Base-by-base conservation (phyloP, 2,329 filamentous ascomycete genomes). In the Xylaria polymorpha region DNA sequence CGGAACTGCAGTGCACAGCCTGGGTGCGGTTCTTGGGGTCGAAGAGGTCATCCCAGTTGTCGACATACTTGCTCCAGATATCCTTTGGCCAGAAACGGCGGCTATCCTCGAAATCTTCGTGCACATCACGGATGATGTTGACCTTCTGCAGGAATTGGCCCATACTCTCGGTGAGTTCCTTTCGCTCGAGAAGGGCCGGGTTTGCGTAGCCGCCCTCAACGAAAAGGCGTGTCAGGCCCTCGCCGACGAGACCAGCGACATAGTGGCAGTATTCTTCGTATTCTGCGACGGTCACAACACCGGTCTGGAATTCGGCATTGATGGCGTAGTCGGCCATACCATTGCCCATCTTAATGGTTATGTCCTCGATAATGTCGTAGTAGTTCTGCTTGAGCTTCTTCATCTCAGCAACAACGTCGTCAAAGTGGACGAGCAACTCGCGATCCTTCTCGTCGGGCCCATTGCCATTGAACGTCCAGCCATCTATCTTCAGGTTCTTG, bases 221-320 rank as follows among this genome's bases (percentile, higher is more conserved):
- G 74, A 99, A 98, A 25, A 99, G 85, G 29, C 92, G 89, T 1
- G 96, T 99, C 70, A 96, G 83, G 51, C 96, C 96, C 81, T 98
- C 95, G 66, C 96, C 96, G 41, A 99, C 96, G n/a, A 99, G 85
- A 37, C 96, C 96, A n/a, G 96, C 96, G 37, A 99, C 96, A 78
- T 98, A 98, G 81, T 97, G 94, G 83, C 96, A 99, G 85, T 99
- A 99, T 64, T 94, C 84, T 83, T 99, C 94, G 81, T 98, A 99
- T 75, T 98, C 94, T 61, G 91, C 87, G 74, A 97, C 83, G 0
- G 92, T 95, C 78, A 94, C 87, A 68, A 98, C 91, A 57, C 94
- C 94, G 68, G 94, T 89, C 73, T 88, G 84, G 81, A 92, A 87
- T 75, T 96, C 93, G 15, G 93, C 91, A 76, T 97, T 96, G 74